Base-by-base conservation (phyloP, 2,329 filamentous ascomycete species). In the Epichloe sibirici region DNA sequence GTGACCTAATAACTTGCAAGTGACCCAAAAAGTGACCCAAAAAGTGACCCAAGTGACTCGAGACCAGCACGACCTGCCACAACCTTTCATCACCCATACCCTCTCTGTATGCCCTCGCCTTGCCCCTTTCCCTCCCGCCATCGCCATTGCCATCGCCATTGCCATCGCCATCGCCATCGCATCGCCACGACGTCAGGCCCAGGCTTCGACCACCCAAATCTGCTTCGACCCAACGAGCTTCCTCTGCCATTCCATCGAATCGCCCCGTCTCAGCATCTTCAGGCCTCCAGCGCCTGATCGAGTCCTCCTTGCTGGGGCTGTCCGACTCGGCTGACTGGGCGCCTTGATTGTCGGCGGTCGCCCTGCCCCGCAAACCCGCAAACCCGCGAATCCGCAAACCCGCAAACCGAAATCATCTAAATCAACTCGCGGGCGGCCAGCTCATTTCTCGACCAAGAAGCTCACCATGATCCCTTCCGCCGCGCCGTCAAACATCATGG, bases 401-500 rank as follows among this genome's bases (percentile, higher is more conserved):
- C 45, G 45, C 45, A 47, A 47, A 5, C 23, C 31, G 23, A 21
- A 31, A 31, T 37, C 34, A 42, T 38, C 47, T 37, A 47, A 42
- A 34, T 15, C 38, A 40, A 13, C 38, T 39, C n/a, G 17, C 37
- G 9, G 17, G 31, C 42, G 17, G 31, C 42, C 45, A 9, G 7
- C 31, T 13, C 28, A 34, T 47, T n/a, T 45, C 44, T 47, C 45
- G 21, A 49, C 46, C 11, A 35, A 23, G 34, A 37, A n/a, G 35
- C 28, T 39, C 25, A 45, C 39, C 39, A 57, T 59, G 56, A 55
- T 56, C 48, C 48, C 57, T 45, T 51, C 56, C n/a, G 44, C 54
- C 40, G 56, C 58, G 47, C 37, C 57, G 34, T 45, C 49, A 25
- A 52, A 54, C 51, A 39, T 39, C 31, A 58, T 62, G 53, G 57